Conservation (phyloP, 2,329 filamentous ascomycete genomes). For the Penicillium sp. region DNA sequence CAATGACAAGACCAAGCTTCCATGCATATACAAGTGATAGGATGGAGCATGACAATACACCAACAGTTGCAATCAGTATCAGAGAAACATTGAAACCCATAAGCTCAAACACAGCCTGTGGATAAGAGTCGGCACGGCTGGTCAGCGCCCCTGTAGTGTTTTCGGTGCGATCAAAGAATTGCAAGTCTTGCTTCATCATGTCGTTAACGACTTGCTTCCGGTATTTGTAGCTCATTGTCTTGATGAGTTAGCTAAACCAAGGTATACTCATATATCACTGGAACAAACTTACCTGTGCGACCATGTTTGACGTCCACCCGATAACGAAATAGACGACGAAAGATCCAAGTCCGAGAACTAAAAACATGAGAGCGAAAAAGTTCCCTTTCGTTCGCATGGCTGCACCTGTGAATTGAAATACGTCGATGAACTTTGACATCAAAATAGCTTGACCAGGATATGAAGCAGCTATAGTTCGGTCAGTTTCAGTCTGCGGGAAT, state of each 20-base stretch:
- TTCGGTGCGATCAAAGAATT: constrained; percentile 33
- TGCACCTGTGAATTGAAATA: constrained; percentile 14
- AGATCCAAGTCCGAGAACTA: constrained; percentile 42
- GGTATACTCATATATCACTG: neutral
- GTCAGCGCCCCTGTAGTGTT: constrained; percentile 31
- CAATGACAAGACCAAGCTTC: constrained; percentile 52
- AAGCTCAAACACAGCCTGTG: constrained; percentile 46
- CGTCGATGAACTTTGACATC: constrained; percentile 22
- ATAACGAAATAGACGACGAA: constrained; percentile 41
- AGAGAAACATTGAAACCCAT: constrained; percentile 51
- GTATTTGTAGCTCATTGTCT: constrained; percentile 14
- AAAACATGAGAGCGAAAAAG: constrained; percentile 49
- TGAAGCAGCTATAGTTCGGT: constrained; percentile 36
- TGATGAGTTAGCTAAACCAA: neutral
- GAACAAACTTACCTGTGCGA: constrained; percentile 23
- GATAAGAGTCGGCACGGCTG: constrained; percentile 26
- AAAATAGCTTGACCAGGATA: constrained; percentile 49
- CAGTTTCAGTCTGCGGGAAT: neutral
- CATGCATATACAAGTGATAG: constrained; percentile 50
- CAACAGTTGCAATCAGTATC: constrained; percentile 49
- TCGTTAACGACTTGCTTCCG: constrained; percentile 22
- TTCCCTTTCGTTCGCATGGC: constrained; percentile 29
- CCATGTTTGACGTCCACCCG: constrained; percentile 31
- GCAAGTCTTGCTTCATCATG: constrained; percentile 30
- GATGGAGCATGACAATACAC: constrained; percentile 47